Base-by-base conservation (phyloP, 2,329 filamentous ascomycete species). In the Cercospora janseana region DNA sequence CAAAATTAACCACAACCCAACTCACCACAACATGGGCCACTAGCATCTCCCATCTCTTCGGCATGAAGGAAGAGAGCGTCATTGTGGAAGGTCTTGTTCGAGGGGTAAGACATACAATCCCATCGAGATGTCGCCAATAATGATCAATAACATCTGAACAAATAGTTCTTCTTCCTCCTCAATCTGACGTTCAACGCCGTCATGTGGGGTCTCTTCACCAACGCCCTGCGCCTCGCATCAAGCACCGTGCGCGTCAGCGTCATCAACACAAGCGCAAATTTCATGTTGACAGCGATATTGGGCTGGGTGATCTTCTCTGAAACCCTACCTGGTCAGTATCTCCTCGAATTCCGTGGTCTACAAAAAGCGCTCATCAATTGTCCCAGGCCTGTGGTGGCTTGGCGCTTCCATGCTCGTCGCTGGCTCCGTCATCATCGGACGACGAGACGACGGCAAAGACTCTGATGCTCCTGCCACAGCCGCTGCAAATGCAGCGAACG, bases 131-230 rank as follows among this genome's bases (percentile, higher is more conserved):
- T 27, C 15, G 15, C 21, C 27, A 34, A 6, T 6, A 10, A 9
- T 6, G 15, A 5, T 18, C 18, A 32, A 23, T 13, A 20, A 28
- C 8, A n/a, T 12, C 18, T 7, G 18, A 13, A n/a, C 3, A 2
- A 5, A 24, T 58, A 88, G 85, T 70, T 79, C 32, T 91, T 91
- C 75, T 91, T 92, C 63, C 78, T 74, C 1, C 76, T 91, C 9
- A 92, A 90, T 62, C 75, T 90, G 35, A 68, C 79, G 44, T 90
- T 89, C 69, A 89, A 90, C 63, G 85, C 80, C 45, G 75, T 88
- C 69, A 92, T 92, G 87, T 92, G 87, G 87, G 82, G 85, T 0
- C 78, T 92, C 40, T 92, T 91, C 72, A 92, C 87, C 5, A 79
- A 81, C 42, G 87, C 87, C 45, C 79, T 92, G n/a, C 82, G 86